Conservation (phyloP, 2,329 filamentous ascomycete species). For the Pezicula neosporulosa region DNA sequence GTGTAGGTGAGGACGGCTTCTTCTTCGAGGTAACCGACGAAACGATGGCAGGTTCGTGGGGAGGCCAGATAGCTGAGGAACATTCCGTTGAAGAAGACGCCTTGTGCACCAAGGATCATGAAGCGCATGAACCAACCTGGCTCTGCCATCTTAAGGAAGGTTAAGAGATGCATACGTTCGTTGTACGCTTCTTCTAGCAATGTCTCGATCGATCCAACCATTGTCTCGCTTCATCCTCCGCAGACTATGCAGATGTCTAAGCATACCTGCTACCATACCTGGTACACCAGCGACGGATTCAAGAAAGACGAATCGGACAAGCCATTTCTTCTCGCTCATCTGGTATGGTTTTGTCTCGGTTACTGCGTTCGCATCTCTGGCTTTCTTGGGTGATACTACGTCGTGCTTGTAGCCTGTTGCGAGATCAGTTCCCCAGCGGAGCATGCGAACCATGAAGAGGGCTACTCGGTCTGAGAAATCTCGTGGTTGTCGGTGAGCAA, state of each 20-base stretch:
- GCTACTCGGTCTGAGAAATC: constrained; percentile 76
- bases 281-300: constrained; percentile 94
- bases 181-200: constrained; percentile 89
- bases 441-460: constrained; percentile 69
- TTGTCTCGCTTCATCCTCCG: constrained; percentile 88
- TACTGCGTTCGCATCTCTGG: constrained; percentile 39
- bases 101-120: constrained; percentile 89
- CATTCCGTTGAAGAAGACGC: constrained; percentile 93
- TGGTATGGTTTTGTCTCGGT: constrained; percentile 53
- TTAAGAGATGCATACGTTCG: constrained; percentile 88
- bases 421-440: constrained; percentile 77
- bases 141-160: constrained; percentile 87
- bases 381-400: constrained; percentile 36
- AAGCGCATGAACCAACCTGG: constrained; percentile 81
- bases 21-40: constrained; percentile 96
- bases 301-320: constrained; percentile 86
- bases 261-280: constrained; percentile 95
- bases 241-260: constrained; percentile 82
- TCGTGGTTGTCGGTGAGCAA: constrained; percentile 73
- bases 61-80: constrained; percentile 87
- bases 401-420: constrained; percentile 79
- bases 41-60: constrained; percentile 86
- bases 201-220: constrained; percentile 95
- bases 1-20: constrained; percentile 97
- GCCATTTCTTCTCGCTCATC: constrained; percentile 85